These are phyloP conservation scores for Syzygium oleosum DNA, from an alignment of 345 rosid genomes.

Conservation along the genomic window DNA sequence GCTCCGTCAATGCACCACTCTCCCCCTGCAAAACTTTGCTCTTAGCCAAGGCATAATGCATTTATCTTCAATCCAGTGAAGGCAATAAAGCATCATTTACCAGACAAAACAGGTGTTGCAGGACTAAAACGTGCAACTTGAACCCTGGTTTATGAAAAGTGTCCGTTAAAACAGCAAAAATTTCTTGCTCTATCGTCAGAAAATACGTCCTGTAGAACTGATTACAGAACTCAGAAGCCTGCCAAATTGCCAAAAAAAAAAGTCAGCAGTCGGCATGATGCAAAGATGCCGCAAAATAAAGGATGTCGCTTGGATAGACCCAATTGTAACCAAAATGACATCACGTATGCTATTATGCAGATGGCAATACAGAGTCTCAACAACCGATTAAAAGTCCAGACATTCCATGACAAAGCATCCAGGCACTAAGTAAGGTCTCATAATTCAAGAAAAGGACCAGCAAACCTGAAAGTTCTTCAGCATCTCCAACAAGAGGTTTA, in stretches of 20 bases:
- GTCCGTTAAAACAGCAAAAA: conserved; percentile 90
- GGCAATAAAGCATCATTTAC: conserved; percentile 19
- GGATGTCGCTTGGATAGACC: background rate
- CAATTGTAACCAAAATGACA: background rate
- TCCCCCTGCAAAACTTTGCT: conserved; percentile 48
- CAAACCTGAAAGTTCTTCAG: conserved; percentile 85
- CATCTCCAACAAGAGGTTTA: conserved; percentile 87
- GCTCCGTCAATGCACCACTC: conserved; percentile 74
- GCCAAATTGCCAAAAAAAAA: conserved; percentile 16
- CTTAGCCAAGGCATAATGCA: background rate
- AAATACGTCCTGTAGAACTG: conserved; percentile 70
- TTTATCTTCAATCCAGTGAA: background rate
- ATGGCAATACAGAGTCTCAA: background rate
- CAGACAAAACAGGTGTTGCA: conserved; percentile 83
- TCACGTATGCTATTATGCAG: background rate
- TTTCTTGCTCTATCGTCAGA: conserved; percentile 84
- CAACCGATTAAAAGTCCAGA: background rate
- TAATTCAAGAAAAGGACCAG: background rate
- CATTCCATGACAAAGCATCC: background rate
- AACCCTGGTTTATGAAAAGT: conserved; percentile 99
- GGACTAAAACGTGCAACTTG: conserved; percentile 89
- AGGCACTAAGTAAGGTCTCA: background rate
- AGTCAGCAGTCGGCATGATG: conserved; percentile 3
- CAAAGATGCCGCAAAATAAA: background rate
- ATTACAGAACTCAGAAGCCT: conserved; percentile 68